A percentile compares a stretch with the other conserved stretches of the same genome.
These are phyloP conservation scores for Dillenia suffruticosa DNA, from an alignment of 164 flowering plant genomes.

Conservation along the genomic window DNA sequence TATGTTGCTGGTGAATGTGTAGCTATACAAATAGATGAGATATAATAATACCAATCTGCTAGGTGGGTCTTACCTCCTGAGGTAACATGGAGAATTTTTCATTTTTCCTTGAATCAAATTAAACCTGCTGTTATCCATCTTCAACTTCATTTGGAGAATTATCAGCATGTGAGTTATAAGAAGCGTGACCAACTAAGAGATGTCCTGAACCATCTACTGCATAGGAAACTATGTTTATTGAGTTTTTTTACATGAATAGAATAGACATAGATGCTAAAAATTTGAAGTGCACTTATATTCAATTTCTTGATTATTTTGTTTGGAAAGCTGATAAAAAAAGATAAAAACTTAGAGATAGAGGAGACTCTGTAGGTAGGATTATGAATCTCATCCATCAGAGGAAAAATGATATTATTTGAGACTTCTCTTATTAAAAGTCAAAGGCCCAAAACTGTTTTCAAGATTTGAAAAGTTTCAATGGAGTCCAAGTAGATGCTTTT, in stretches of 20 bases:
- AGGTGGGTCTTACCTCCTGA: slow-evolving; percentile 13
- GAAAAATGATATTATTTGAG: slow-evolving; percentile 9
- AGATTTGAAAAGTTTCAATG: slow-evolving; percentile 1
- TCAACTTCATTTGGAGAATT: slow-evolving; percentile 3
- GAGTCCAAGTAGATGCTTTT: not conserved
- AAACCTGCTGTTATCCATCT: not conserved
- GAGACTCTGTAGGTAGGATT: not conserved
- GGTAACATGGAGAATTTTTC: slow-evolving; percentile 4
- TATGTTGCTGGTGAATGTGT: not conserved
- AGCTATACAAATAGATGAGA: slow-evolving; percentile 6
- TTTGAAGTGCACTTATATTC: too few relatives aligned
- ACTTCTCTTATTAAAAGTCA: slow-evolving; percentile 2
- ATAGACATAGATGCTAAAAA: not conserved
- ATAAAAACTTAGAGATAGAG: not conserved
- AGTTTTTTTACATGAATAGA: slow-evolving; percentile 3
- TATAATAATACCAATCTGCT: slow-evolving; percentile 8
- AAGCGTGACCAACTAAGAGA: not conserved
- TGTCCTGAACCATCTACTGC: not conserved
- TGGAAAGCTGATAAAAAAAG: not conserved
- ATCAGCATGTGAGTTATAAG: not conserved
- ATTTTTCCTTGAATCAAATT: not conserved
- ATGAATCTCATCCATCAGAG: not conserved
- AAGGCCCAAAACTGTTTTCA: not conserved
- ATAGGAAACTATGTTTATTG: slow-evolving; percentile 8
- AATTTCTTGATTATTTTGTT: too few relatives aligned